Base-by-base conservation (phyloP, 2,329 filamentous ascomycete species). In the Colletotrichum acutatum region DNA sequence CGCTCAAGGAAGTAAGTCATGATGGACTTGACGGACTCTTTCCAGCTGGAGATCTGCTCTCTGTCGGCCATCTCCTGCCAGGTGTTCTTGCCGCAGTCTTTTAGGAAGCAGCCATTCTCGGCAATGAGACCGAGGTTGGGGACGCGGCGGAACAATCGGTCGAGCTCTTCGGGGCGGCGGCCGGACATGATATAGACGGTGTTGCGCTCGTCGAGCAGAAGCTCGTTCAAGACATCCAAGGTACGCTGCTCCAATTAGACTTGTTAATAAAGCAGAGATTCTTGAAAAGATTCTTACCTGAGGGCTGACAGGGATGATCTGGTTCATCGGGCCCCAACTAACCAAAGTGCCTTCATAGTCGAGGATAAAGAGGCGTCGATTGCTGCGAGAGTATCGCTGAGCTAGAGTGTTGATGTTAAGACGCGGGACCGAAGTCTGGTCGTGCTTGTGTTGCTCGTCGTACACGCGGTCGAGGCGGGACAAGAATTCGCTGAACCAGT, bases 301-400 rank as follows among this genome's bases (percentile, higher is more conserved):
- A 3, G 95, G 95, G 76, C 94, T 97, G 63, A 94, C 93, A 22
- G 97, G 88, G 61, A 98, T 94, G 74, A 97, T 96, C 78, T 94
- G 93, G 73, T 91, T 93, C 68, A 95, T 92, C 0, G 94, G 93
- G 4, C 95, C 95, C 89, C 95, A 97, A 66, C 93, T 94, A 56
- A 97, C 94, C 8, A 98, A 86, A 0, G 96, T 98, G 57, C 95
- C 96, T 82, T 98, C 96, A 79, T 98, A 97, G 79, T 98, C 96
- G 57, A 98, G 87, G 75, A 98, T 92, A 82, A 98, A 97, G 2
- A 98, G 87, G 19, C 95, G 91, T 24, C 90, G 89, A 54, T 90
- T 82, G 0, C 93, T 90, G 9, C 85, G 81, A 72, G 88, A 85
- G 81, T 98, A 98, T 74, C 90, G 87, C 60, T 90, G 84, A 2